Conservation (phyloP, 2,329 filamentous ascomycete species). For the Penicillium paneum region DNA sequence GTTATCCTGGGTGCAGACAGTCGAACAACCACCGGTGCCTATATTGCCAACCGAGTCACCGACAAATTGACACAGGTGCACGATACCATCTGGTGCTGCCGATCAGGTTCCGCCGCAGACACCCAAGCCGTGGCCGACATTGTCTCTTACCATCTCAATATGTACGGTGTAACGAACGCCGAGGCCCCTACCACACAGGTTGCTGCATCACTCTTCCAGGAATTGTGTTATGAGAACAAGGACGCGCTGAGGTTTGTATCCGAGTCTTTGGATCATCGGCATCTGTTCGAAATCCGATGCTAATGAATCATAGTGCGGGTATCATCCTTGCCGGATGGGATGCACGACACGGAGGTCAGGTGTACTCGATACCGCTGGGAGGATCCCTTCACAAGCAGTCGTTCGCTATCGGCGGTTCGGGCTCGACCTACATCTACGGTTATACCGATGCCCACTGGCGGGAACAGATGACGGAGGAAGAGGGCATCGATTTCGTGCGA, state of each 20-base stretch:
- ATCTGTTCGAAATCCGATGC: neutral
- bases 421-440: slow-evolving; percentile 98
- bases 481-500: slow-evolving; percentile 91
- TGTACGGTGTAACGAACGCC: slow-evolving; percentile 87
- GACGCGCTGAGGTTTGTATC: slow-evolving; percentile 73
- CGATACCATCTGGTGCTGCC: slow-evolving; percentile 99
- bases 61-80: slow-evolving; percentile 98
- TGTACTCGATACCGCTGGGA: slow-evolving; percentile 94
- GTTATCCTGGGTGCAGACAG: slow-evolving; percentile 97
- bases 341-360: slow-evolving; percentile 88
- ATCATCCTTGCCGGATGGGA: slow-evolving; percentile 99
- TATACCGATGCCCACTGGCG: slow-evolving; percentile 97
- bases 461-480: slow-evolving; percentile 88
- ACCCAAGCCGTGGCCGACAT: slow-evolving; percentile 98
- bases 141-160: slow-evolving; percentile 90
- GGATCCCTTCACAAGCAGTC: slow-evolving; percentile 96
- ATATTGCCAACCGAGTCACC: slow-evolving; percentile 98
- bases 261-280: neutral
- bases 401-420: slow-evolving; percentile 93
- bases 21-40: slow-evolving; percentile 93
- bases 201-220: slow-evolving; percentile 92
- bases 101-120: slow-evolving; percentile 94
- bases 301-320: slow-evolving; percentile 63
- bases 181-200: slow-evolving; percentile 91
- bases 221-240: slow-evolving; percentile 98